These are phyloP conservation scores for Suhomyces sp. DNA, from an alignment of 805 yeast species.

Conservation along the genomic window DNA sequence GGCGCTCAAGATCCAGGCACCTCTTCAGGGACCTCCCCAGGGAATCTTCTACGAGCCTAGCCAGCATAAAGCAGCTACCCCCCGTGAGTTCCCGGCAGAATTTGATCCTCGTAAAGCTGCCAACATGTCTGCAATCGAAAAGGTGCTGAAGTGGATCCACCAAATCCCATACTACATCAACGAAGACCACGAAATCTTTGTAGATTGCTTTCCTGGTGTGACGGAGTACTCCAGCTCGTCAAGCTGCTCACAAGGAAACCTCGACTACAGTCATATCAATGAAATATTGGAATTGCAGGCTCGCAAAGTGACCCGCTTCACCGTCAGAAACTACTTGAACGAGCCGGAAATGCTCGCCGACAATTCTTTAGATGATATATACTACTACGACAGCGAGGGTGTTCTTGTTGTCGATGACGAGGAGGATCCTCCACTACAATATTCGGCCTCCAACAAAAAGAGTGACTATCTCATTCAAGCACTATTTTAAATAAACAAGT, in stretches of 20 bases:
- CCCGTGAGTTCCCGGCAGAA: constrained; percentile 1
- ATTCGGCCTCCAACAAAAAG: not conserved
- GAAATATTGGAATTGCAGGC: constrained; percentile 55
- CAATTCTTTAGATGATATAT: not conserved
- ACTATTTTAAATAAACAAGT: constrained; percentile 28
- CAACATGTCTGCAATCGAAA: constrained; percentile 65
- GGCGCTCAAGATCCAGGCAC: not conserved
- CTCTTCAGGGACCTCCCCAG: not conserved
- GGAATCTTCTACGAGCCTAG: not conserved
- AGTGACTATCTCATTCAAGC: constrained; percentile 1
- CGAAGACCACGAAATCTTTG: constrained; percentile 14
- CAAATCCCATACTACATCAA: constrained; percentile 49
- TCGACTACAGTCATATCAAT: constrained; percentile 28
- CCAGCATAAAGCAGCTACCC: not conserved
- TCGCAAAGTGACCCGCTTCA: constrained; percentile 46
- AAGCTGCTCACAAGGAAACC: constrained; percentile 7
- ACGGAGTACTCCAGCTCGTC: constrained; percentile 30
- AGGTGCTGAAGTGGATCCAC: constrained; percentile 62
- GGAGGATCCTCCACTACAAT: not conserved
- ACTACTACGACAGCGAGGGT: constrained; percentile 4
- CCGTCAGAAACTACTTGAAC: constrained; percentile 36
- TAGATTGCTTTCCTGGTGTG: constrained; percentile 53
- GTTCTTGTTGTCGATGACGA: not conserved
- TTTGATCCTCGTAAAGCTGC: constrained; percentile 63
- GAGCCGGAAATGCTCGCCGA: constrained; percentile 9